Evolutionary conservation across 1,284 basidiomycete genomes (phyloP).

Genomic region (Fomitopsis schrenkii): DNA sequence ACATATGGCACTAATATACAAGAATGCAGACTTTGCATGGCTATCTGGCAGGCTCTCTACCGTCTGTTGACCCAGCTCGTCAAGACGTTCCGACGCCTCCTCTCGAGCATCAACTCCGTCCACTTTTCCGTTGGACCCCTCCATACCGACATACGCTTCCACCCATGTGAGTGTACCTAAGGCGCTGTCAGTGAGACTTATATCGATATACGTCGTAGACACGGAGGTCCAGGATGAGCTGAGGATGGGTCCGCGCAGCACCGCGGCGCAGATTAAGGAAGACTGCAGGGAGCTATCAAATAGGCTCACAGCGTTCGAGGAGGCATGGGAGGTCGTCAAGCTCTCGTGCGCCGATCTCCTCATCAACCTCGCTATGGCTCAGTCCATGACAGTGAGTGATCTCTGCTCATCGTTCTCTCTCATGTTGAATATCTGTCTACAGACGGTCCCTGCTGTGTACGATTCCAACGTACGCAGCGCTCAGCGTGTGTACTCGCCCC

Average conservation of each 20-base stretch:
- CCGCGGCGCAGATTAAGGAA: constrained; percentile 13
- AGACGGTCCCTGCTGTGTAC: constrained; percentile 18
- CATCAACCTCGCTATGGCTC: constrained; percentile 23
- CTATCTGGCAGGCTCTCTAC: constrained; percentile 22
- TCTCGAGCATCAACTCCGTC: constrained; percentile 23
- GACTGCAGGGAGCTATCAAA: constrained; percentile 21
- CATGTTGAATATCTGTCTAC: neutral
- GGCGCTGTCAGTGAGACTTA: neutral
- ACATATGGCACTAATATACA: neutral
- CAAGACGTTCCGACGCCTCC: constrained; percentile 21
- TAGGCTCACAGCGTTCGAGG: constrained; percentile 26
- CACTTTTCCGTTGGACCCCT: constrained; percentile 21
- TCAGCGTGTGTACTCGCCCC: constrained; percentile 20
- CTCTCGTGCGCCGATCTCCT: constrained; percentile 22
- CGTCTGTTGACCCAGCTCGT: constrained; percentile 20
- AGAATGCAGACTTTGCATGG: constrained; percentile 22
- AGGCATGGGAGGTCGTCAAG: constrained; percentile 27
- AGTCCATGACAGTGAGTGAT: constrained; percentile 17
- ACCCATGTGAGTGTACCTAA: neutral
- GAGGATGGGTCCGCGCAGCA: neutral
- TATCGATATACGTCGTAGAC: neutral
- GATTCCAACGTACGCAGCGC: constrained; percentile 1
- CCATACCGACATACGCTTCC: constrained; percentile 5
- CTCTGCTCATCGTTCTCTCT: neutral
- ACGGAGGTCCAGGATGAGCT: neutral